These are phyloP conservation scores for Lactifluus piperatus DNA, from an alignment of 768 basidiomycete genomes.

Conservation along the genomic window DNA sequence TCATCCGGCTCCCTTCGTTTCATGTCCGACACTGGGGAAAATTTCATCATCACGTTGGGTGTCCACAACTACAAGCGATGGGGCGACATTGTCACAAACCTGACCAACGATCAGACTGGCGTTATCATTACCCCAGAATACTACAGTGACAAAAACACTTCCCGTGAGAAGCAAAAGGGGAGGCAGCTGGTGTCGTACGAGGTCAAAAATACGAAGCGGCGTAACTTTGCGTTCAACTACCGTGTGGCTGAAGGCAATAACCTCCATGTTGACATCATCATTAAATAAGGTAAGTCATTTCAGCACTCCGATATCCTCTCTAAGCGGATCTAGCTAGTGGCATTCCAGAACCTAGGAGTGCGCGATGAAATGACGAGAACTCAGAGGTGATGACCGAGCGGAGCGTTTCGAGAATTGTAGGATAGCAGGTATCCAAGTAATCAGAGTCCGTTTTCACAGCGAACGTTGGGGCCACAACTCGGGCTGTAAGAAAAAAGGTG, in stretches of 20 bases:
- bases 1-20: conserved; percentile 33
- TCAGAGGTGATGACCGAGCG: no score
- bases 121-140: conserved; percentile 2
- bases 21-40: conserved; percentile 25
- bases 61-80: conserved; percentile 34
- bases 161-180: background rate
- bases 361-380: no score
- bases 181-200: background rate
- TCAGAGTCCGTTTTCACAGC: background rate
- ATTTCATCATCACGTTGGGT: conserved; percentile 30
- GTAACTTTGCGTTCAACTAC: background rate
- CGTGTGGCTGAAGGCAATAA: background rate
- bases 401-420: no score
- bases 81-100: conserved; percentile 32
- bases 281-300: background rate
- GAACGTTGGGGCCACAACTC: background rate
- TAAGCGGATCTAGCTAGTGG: no score
- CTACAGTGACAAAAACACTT: background rate
- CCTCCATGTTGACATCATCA: background rate
- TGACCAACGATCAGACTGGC: conserved; percentile 12
- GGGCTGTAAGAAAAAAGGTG: background rate
- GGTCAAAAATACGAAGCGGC: background rate
- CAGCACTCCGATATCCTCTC: background rate
- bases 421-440: background rate
- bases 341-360: no score